These are phyloP conservation scores for Aspergillus homomorphus DNA, from an alignment of 495 filamentous ascomycete species.

Conservation along the genomic window DNA sequence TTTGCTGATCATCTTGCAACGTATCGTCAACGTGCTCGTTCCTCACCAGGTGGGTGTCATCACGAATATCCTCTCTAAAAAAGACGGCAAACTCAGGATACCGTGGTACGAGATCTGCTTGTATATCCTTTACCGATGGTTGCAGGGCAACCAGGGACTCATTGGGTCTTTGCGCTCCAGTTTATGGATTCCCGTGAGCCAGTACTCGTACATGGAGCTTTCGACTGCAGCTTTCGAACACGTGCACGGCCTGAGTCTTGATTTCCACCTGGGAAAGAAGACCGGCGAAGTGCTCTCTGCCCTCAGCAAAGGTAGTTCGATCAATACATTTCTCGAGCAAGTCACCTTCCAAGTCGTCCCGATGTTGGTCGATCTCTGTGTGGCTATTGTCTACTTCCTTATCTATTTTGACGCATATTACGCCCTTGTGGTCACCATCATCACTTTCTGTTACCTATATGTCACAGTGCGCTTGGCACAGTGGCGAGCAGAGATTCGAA, in stretches of 20 bases:
- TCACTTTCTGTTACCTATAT: constrained; percentile 96
- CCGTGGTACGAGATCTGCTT: constrained; percentile 72
- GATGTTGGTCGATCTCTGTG: constrained; percentile 85
- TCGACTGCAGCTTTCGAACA: constrained; percentile 96
- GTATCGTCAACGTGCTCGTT: constrained; percentile 76
- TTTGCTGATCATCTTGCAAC: constrained; percentile 68
- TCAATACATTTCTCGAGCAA: constrained; percentile 95
- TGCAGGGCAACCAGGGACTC: constrained; percentile 85
- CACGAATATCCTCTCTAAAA: constrained; percentile 58
- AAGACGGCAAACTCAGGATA: constrained; percentile 44
- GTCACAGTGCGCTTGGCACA: constrained; percentile 94
- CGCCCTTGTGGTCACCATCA: constrained; percentile 82
- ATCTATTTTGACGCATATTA: constrained; percentile 81
- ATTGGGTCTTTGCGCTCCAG: constrained; percentile 77
- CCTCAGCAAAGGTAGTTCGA: constrained; percentile 89
- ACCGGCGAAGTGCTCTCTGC: constrained; percentile 95
- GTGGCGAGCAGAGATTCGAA: constrained; percentile 83
- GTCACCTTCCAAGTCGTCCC: constrained; percentile 93
- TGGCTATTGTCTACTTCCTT: constrained; percentile 86
- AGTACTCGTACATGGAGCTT: constrained; percentile 93
- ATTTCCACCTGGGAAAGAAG: constrained; percentile 95
- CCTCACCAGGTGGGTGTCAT: constrained; percentile 74
- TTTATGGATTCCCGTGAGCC: constrained; percentile 92
- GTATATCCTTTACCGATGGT: constrained; percentile 75
- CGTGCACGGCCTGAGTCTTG: constrained; percentile 88